Conservation (phyloP, 176 grass and related monocot species). For the Eleusine indica region DNA sequence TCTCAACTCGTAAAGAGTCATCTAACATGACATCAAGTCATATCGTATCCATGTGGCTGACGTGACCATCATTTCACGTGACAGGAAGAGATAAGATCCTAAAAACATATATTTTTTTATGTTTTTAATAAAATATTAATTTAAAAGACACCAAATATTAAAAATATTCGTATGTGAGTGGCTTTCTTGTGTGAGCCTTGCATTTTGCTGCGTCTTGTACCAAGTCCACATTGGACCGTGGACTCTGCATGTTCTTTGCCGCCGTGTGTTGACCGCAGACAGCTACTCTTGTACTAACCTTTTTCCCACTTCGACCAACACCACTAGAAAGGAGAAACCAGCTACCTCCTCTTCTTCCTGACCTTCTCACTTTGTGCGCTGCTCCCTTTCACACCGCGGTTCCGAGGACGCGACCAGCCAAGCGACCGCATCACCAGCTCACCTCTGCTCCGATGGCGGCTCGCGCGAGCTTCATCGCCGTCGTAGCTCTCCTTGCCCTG, state of each 20-base stretch:
- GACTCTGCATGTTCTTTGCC: not conserved
- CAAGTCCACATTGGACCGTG: slow-evolving; percentile 37
- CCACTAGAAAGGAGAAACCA: not conserved
- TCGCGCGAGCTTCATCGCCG: slow-evolving; percentile 19
- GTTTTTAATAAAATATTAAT: no score
- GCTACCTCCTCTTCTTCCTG: not conserved
- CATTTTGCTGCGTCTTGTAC: not conserved
- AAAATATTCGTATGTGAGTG: not conserved
- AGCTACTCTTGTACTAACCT: not conserved
- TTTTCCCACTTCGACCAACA: not conserved
- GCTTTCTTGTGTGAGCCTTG: not conserved
- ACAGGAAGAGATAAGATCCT: no score
- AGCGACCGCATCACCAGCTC: not conserved
- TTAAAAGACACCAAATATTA: no score
- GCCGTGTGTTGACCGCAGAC: slow-evolving; percentile 16
- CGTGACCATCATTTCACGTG: no score
- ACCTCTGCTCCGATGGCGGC: slow-evolving; percentile 46
- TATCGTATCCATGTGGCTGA: no score
- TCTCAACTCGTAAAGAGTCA: no score
- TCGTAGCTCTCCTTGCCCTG: slow-evolving; percentile 45
- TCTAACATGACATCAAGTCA: no score
- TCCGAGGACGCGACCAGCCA: not conserved
- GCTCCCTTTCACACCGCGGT: not conserved
- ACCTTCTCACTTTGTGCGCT: not conserved
- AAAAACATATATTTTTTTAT: no score